A percentile compares a stretch with the other conserved stretches of the same genome.
phyloP scores from a whole-genome alignment of 768 basidiomycete species.

The Terana coerulea region DNA sequence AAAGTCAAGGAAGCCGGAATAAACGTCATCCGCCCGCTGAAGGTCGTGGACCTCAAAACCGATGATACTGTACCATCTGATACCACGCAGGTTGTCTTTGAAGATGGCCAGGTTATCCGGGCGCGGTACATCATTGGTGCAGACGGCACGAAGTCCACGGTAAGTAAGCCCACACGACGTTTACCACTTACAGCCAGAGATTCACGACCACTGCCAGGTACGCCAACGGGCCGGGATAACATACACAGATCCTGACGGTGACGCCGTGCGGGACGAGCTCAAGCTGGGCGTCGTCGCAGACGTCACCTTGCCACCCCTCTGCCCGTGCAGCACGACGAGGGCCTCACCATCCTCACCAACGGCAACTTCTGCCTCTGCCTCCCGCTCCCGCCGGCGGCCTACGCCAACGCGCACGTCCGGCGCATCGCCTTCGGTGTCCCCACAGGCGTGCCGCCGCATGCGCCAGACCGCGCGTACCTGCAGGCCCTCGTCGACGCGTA shows the following conservation, averaged over 20 bases:
- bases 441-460: slow-evolving; percentile 31
- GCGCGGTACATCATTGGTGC: slow-evolving; percentile 48
- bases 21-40: slow-evolving; percentile 33
- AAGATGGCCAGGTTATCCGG: slow-evolving; percentile 39
- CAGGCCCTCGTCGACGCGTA: slow-evolving; percentile 40
- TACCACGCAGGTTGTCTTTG: slow-evolving; percentile 40
- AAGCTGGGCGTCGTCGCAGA: slow-evolving; percentile 46
- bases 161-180: slow-evolving; percentile 20
- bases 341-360: slow-evolving; percentile 25
- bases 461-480: slow-evolving; percentile 38
- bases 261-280: slow-evolving; percentile 21
- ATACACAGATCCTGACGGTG: slow-evolving; percentile 41
- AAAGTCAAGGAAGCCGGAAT: slow-evolving; percentile 31
- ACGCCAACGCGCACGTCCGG: slow-evolving; percentile 26
- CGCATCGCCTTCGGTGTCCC: slow-evolving; percentile 42
- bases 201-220: slow-evolving; percentile 28
- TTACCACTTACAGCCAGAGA: neutral
- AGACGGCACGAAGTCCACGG: slow-evolving; percentile 46
- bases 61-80: slow-evolving; percentile 25
- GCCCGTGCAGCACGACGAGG: slow-evolving; percentile 21
- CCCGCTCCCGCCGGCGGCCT: slow-evolving; percentile 31
- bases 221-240: slow-evolving; percentile 37
- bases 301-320: slow-evolving; percentile 31
- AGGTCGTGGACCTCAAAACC: slow-evolving; percentile 35
- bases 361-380: slow-evolving; percentile 33